Conservation (phyloP, 1,284 basidiomycete species). For the Trichosporon sp. region DNA sequence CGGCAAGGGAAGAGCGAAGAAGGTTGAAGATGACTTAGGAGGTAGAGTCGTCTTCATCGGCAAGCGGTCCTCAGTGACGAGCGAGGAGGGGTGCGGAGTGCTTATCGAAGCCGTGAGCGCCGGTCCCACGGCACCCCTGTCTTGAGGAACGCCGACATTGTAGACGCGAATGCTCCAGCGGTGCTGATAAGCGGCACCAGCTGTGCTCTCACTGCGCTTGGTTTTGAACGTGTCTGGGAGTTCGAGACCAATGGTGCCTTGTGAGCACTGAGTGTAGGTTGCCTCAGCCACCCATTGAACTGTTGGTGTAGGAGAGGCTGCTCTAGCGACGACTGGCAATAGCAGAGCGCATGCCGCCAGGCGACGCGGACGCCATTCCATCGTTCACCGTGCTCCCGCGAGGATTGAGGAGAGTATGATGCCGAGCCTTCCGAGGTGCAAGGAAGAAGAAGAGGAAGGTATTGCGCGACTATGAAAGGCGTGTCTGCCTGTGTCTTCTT, state of each 20-base stretch:
- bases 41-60: background rate
- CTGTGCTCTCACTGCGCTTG: background rate
- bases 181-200: background rate
- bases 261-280: background rate
- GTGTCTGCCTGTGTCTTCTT: background rate
- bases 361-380: constrained; percentile 1
- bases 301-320: background rate
- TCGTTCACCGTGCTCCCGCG: background rate
- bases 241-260: background rate
- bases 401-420: background rate
- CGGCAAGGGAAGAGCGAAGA: background rate
- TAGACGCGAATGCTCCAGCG: background rate
- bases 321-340: background rate
- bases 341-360: background rate
- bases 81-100: background rate
- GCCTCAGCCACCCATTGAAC: background rate
- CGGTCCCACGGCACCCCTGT: background rate
- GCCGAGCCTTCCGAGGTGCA: background rate
- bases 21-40: background rate
- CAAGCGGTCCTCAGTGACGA: background rate
- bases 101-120: background rate
- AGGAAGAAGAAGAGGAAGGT: background rate
- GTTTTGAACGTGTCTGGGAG: background rate
- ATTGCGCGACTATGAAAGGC: background rate
- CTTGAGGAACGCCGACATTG: background rate